A percentile compares a stretch with the other conserved stretches of the same genome.
Conservation (phyloP, 2,329 filamentous ascomycete genomes). For the Mycogone perniciosa region DNA sequence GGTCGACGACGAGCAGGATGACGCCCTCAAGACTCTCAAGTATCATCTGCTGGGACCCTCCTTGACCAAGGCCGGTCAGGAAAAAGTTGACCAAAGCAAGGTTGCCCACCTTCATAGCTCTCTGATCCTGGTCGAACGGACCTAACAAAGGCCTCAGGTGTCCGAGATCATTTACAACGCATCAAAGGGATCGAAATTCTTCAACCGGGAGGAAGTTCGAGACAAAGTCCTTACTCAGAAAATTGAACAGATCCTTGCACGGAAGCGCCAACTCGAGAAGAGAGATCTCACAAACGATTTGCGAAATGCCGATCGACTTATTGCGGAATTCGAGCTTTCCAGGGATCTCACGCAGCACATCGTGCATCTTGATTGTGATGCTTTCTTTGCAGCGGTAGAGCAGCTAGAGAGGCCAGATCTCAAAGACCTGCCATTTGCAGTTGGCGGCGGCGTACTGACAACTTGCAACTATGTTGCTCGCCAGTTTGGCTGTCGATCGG, state of each 20-base stretch:
- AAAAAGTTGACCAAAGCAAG: constrained; percentile 86
- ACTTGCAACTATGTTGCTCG: constrained; percentile 83
- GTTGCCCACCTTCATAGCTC: constrained; percentile 31
- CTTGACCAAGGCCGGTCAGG: constrained; percentile 87
- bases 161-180: constrained; percentile 96
- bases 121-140: background rate
- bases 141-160: constrained; percentile 47
- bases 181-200: constrained; percentile 94
- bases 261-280: constrained; percentile 68
- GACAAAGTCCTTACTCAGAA: constrained; percentile 80
- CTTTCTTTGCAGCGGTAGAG: constrained; percentile 94
- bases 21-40: constrained; percentile 58
- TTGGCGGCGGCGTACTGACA: constrained; percentile 62
- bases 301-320: constrained; percentile 71
- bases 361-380: constrained; percentile 93
- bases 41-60: constrained; percentile 87
- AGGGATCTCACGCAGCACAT: constrained; percentile 79
- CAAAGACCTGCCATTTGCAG: constrained; percentile 81
- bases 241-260: constrained; percentile 70
- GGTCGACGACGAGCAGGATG: constrained; percentile 27
- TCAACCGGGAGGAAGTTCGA: constrained; percentile 79
- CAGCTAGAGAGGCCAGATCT: constrained; percentile 78
- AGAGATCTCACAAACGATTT: constrained; percentile 67
- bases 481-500: constrained; percentile 83
- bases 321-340: constrained; percentile 69